Evolutionary conservation across 2,329 filamentous ascomycete species (phyloP).

Genomic region (Penicillium digitatum): DNA sequence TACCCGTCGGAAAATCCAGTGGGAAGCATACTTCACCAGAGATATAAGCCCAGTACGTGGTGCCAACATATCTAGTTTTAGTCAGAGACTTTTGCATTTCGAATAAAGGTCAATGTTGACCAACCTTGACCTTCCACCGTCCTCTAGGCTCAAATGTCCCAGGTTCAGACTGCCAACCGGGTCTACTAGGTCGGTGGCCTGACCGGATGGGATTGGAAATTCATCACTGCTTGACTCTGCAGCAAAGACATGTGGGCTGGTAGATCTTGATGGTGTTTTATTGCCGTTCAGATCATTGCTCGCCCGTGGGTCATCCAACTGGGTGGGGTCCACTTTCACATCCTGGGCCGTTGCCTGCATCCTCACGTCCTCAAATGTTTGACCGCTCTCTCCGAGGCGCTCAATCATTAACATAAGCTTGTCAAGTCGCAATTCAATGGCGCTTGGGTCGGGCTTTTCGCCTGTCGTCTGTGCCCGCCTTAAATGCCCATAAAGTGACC

Average conservation of each 20-base stretch:
- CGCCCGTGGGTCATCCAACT: conserved; percentile 19
- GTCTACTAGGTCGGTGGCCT: conserved; percentile 42
- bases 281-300: conserved; percentile 15
- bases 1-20: background rate
- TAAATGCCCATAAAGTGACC: conserved; percentile 31
- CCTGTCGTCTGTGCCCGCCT: conserved; percentile 24
- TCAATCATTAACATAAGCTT: conserved; percentile 47
- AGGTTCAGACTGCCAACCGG: conserved; percentile 42
- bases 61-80: conserved; percentile 42
- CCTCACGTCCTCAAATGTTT: conserved; percentile 26
- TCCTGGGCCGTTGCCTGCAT: conserved; percentile 19
- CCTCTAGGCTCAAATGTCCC: conserved; percentile 43
- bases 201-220: conserved; percentile 42
- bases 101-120: background rate
- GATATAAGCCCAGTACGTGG: conserved; percentile 47
- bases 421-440: conserved; percentile 43
- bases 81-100: background rate
- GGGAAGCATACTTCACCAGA: conserved; percentile 37
- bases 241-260: conserved; percentile 33
- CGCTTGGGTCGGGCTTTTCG: conserved; percentile 31
- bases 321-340: conserved; percentile 14
- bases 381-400: conserved; percentile 36
- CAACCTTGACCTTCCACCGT: conserved; percentile 38
- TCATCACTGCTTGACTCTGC: conserved; percentile 38
- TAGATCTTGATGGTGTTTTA: conserved; percentile 20